Base-by-base conservation (phyloP, 441 rosid species). In the Pelargonium fulgidum region DNA sequence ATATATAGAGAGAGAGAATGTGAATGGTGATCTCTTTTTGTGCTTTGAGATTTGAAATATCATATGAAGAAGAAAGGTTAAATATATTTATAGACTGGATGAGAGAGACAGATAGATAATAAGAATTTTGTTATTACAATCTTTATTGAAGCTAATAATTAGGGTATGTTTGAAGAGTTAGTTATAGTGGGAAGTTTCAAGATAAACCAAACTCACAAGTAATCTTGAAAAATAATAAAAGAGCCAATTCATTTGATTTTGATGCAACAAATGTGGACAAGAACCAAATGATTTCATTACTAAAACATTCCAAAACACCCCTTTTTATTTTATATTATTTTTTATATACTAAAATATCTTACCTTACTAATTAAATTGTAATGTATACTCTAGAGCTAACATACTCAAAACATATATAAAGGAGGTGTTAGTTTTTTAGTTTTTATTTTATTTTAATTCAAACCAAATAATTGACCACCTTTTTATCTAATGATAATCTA, bases 301-400 rank as follows among this genome's bases (percentile, higher is more conserved):
- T 70, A 80, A 82, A 73, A 81, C 80, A 72, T 75, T 84, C 85
- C 87, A 84, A 81, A 81, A 73, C 73, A 70, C 68, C 73, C 81
- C 81, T 80, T 86, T 85, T 80, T 69, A 74, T 71, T 65, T 20
- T 14, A 7, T 9, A 47, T 8, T 47, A 47, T 47, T 4, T 42
- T 42, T 24, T 24, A 24, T 24, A 24, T 24, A 24, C 26, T 0
- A 24, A 24, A 24, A 2, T 24, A 24, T 24, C 2, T 24, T 24
- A 24, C 26, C 26, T 24, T 24, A 24, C 26, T 24, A 24, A 24
- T 24, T 24, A 24, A 24, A 24, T 24, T 24, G 2, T 24, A 24
- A 0, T 24, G 26, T 24, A 24, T 24, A 24, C 26, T 24, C 26
- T 24, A 24, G 1, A 24, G 26, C 1, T 24, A 24, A 24, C 26